Base-by-base conservation (phyloP, 2,329 filamentous ascomycete genomes). In the Penicillium freii region DNA sequence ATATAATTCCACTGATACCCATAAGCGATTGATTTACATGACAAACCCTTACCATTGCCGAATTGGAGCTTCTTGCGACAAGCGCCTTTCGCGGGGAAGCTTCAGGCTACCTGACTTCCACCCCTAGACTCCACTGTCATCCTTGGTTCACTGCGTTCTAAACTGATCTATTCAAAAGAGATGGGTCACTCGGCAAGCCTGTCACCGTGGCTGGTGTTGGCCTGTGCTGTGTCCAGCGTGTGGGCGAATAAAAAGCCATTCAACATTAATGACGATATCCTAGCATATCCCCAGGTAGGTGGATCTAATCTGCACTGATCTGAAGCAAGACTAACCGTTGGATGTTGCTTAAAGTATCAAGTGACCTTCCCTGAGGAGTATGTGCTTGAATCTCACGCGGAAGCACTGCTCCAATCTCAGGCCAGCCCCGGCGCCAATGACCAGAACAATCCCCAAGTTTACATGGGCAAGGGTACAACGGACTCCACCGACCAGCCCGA, bases 261-360 rank as follows among this genome's bases (percentile, higher is more conserved):
- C 78, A 96, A 88, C 77, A 89, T 96, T 56, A 87, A 94, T 69
- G 91, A 96, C 71, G 92, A 97, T 72, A 75, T 96, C 51, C 82
- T 96, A 56, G 91, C 91, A 19, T 91, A 89, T 75, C 92, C 92
- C 11, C 91, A 94, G 82, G 90, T 93, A 80, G 62, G 80, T 48
- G 39, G 48, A 45, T 42, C 13, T 23, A 7, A 9, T 21, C 29
- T 36, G n/a, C 9, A 55, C 38, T 11, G 1, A 27, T 27, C 23
- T 13, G 11, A 55, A 17, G 5, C 13, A 9, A 23, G 5, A 2
- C 46, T 56, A 29, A 56, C 25, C 25, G 15, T 38, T 44, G 11
- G 2, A 34, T 34, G 13, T 34, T 27, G 0, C 11, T 8, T 1
- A 21, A 23, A 97, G 88, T 97, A 90, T 70, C 88, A 94, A 70